Conservation (phyloP, 73 alveolate genomes). For the Uronychia binucleata region DNA sequence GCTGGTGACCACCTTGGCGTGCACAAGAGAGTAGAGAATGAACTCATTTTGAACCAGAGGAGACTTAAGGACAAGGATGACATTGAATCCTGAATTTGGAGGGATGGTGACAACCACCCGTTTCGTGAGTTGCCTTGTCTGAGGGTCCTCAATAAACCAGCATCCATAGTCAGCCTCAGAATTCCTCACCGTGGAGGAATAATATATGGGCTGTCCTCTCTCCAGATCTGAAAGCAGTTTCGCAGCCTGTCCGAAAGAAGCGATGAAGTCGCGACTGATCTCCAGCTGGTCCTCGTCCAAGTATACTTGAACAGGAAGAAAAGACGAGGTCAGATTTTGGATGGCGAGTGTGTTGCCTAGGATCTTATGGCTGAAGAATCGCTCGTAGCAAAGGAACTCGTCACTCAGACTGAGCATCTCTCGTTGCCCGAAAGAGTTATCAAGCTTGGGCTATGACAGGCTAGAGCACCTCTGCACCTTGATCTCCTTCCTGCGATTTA, state of each 20-base stretch:
- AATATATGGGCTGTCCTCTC: background rate
- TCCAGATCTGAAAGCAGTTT: background rate
- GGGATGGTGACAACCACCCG: background rate
- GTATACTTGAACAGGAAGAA: background rate
- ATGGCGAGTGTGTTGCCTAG: background rate
- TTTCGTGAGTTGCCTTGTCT: background rate
- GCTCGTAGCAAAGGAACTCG: background rate
- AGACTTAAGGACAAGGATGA: background rate
- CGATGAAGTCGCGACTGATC: background rate
- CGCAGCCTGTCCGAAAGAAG: background rate
- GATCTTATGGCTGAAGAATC: background rate
- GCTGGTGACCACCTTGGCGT: background rate
- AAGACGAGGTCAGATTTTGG: background rate
- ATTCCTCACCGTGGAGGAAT: no score
- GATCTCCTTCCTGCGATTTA: background rate
- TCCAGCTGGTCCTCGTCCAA: background rate
- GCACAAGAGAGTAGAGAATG: background rate
- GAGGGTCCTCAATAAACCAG: background rate
- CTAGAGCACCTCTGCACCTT: background rate
- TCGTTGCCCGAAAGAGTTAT: background rate
- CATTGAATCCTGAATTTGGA: background rate
- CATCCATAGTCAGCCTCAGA: background rate
- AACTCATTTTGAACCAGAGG: background rate
- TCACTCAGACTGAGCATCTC: no score
- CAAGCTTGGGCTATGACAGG: background rate